Evolutionary conservation across 1,284 basidiomycete species (phyloP).

Genomic region (Leccinum pachyderme): DNA sequence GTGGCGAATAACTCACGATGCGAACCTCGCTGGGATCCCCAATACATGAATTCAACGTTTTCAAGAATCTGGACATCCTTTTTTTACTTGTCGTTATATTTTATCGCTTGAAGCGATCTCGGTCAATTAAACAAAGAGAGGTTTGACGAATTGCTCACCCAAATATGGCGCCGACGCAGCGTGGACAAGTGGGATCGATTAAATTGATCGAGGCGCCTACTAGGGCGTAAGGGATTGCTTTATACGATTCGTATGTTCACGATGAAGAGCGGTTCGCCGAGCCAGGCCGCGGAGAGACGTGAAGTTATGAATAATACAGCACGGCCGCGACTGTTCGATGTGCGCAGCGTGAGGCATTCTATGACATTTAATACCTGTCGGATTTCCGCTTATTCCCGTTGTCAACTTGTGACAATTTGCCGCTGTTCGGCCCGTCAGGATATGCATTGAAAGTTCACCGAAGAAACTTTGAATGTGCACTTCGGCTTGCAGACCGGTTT

Average conservation of each 20-base stretch:
- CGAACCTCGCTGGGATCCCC: constrained; percentile 16
- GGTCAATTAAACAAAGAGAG: background rate
- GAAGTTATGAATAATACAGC: constrained; percentile 11
- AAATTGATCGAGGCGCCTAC: constrained; percentile 11
- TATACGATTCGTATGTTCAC: background rate
- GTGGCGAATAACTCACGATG: constrained; percentile 11
- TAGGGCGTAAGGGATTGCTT: background rate
- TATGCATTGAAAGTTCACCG: background rate
- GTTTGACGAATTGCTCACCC: constrained; percentile 6
- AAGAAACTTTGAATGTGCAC: background rate
- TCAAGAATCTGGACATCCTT: constrained; percentile 4
- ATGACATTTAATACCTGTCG: constrained; percentile 1
- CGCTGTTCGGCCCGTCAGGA: background rate
- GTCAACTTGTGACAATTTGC: constrained; percentile 7
- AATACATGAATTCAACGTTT: constrained; percentile 24
- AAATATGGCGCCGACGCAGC: background rate
- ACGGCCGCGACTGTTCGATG: background rate
- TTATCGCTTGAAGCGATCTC: constrained; percentile 5
- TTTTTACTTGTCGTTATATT: constrained; percentile 7
- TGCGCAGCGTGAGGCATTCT: background rate
- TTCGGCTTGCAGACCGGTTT: background rate
- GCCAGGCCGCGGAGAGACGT: background rate
- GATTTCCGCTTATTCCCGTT: constrained; percentile 8
- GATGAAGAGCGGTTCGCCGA: background rate
- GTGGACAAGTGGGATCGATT: constrained; percentile 1